phyloP scores from a whole-genome alignment of 2,329 filamentous ascomycete species.

The Cercospora sesami region DNA sequence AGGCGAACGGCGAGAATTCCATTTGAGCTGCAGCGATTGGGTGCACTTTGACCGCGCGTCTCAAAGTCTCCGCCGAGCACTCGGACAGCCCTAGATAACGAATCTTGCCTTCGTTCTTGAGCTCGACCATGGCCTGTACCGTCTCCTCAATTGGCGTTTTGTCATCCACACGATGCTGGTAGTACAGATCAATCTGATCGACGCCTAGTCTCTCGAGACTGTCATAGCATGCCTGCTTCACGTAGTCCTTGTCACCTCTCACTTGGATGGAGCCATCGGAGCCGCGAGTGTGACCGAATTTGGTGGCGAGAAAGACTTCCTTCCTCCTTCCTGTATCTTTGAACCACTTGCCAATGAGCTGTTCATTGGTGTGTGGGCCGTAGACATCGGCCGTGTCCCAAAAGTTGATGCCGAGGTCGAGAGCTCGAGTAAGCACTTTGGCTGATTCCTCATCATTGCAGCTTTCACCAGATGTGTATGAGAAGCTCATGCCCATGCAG shows the following conservation, averaged over 20 bases:
- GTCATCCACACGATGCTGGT: conserved; percentile 48
- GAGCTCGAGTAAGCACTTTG: conserved; percentile 32
- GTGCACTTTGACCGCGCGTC: conserved; percentile 51
- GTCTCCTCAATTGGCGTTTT: conserved; percentile 50
- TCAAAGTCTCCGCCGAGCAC: conserved; percentile 51
- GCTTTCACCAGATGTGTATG: conserved; percentile 37
- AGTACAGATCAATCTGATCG: conserved; percentile 47
- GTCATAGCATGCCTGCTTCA: conserved; percentile 39
- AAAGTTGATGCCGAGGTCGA: conserved; percentile 35
- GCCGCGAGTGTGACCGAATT: conserved; percentile 38
- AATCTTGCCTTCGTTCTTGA: conserved; percentile 56
- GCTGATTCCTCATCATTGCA: conserved; percentile 33
- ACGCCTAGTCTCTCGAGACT: conserved; percentile 42
- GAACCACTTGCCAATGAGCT: conserved; percentile 45
- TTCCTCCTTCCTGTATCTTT: conserved; percentile 41
- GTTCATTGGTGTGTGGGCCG: conserved; percentile 37
- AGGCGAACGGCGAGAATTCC: conserved; percentile 54
- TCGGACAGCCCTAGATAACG: conserved; percentile 55
- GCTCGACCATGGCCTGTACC: conserved; percentile 46
- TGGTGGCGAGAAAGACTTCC: conserved; percentile 46
- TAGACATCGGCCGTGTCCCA: conserved; percentile 38
- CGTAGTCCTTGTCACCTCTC: conserved; percentile 42
- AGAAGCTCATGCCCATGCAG: conserved; percentile 42
- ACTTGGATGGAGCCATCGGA: conserved; percentile 29
- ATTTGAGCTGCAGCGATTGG: conserved; percentile 56